A percentile compares a stretch with the other conserved stretches of the same genome.
Conservation (phyloP, 228 moss, liverwort and hornwort species). For the Sphagnum fallax region DNA sequence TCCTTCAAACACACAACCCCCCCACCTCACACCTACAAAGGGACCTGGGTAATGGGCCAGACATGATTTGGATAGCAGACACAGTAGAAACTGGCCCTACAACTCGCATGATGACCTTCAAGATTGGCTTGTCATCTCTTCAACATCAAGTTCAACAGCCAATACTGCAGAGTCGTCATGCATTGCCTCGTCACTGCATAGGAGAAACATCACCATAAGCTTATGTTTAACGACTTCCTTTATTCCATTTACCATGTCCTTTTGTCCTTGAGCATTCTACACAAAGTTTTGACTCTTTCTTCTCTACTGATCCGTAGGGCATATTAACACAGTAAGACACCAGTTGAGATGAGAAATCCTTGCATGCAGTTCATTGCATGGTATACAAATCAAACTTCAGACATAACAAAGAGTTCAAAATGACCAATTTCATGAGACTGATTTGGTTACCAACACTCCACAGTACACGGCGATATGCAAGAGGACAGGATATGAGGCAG, state of each 20-base stretch:
- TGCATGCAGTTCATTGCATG: background rate
- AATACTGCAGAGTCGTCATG: conserved; percentile 53
- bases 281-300: background rate
- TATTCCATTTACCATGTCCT: background rate
- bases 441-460: too few relatives aligned
- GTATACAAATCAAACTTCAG: background rate
- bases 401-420: background rate
- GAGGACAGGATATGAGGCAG: too few relatives aligned
- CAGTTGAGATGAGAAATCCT: background rate
- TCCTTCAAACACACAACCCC: too few relatives aligned
- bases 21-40: too few relatives aligned
- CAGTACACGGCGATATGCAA: too few relatives aligned
- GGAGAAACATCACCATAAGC: conserved; percentile 3
- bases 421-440: too few relatives aligned
- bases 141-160: conserved; percentile 54
- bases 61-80: too few relatives aligned
- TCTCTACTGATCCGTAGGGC: background rate
- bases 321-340: background rate
- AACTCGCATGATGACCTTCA: conserved; percentile 1
- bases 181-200: conserved; percentile 53
- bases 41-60: too few relatives aligned
- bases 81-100: too few relatives aligned
- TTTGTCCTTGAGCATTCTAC: background rate
- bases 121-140: conserved; percentile 39
- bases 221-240: background rate